Base-by-base conservation (phyloP, 192 early-diverging fungal genomes). In the Geosiphon pyriformis region DNA sequence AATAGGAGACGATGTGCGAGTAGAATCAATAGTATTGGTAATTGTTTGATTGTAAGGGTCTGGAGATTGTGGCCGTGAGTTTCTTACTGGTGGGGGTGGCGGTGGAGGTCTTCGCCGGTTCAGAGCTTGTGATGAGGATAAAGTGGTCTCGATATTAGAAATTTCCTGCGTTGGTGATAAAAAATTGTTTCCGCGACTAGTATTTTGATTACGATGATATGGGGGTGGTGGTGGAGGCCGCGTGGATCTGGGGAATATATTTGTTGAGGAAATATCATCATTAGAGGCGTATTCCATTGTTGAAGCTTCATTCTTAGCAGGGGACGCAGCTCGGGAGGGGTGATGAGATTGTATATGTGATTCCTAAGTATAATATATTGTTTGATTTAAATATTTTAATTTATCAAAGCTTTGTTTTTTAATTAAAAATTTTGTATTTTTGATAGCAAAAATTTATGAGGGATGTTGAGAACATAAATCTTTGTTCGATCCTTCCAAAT, bases 191-290 rank as follows among this genome's bases (percentile, higher is more conserved):
- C 20, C 12, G 23, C 51, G 11, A 11, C 12, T 53, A 18, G n/a
- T n/a, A n/a, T n/a, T n/a, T n/a, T n/a, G n/a, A n/a, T n/a, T n/a
- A n/a, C n/a, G n/a, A n/a, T n/a, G 4, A 53, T 53, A 26, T 71
- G 70, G 12, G 47, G 54, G 20, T 64, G 65, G n/a, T 74, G 73
- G 23, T 67, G 70, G 20, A 65, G 73, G 25, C 67, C 64, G 52
- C 69, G 69, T 26, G 73, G 69, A 1, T 68, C 69, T 7, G 73
- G 69, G 2, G 73, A 65, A n/a, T n/a, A n/a, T n/a, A n/a, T n/a
- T n/a, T n/a, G n/a, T n/a, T n/a, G n/a, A n/a, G n/a, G n/a, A n/a
- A n/a, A n/a, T n/a, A n/a, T n/a, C n/a, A n/a, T n/a, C n/a, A n/a
- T n/a, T n/a, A n/a, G n/a, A n/a, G n/a, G n/a, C n/a, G n/a, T n/a